A percentile compares a stretch with the other conserved stretches of the same genome.
phyloP scores from a whole-genome alignment of 163 green algal species.

The Coccomyxa subellipsoidea region DNA sequence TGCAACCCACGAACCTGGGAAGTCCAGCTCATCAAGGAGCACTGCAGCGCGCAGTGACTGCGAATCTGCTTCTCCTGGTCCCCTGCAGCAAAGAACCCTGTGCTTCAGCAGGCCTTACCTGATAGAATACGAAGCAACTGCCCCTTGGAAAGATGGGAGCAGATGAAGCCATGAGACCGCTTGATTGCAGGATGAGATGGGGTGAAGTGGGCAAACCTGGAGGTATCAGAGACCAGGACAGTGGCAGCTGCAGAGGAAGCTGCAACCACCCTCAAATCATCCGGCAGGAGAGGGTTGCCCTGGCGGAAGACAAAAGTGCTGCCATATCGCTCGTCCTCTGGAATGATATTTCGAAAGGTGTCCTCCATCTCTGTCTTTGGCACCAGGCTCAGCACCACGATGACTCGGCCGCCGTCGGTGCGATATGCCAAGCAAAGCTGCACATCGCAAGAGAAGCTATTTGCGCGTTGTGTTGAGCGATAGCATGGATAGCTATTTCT shows the following conservation, averaged over 20 bases:
- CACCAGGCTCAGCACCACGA: constrained; percentile 26
- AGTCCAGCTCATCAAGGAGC: constrained; percentile 41
- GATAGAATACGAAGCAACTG: too few relatives aligned
- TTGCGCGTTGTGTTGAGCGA: too few relatives aligned
- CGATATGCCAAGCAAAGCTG: constrained; percentile 22
- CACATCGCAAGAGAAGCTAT: background rate
- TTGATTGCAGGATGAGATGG: too few relatives aligned
- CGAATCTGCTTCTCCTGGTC: constrained; percentile 31
- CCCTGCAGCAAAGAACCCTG: constrained; percentile 1
- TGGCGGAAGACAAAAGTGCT: constrained; percentile 45
- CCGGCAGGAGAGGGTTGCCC: constrained; percentile 40
- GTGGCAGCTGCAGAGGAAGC: constrained; percentile 23
- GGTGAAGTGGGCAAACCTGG: background rate
- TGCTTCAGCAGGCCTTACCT: background rate
- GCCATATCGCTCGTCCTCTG: constrained; percentile 8
- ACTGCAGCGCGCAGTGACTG: constrained; percentile 30
- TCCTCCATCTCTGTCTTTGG: constrained; percentile 40
- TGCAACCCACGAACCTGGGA: background rate
- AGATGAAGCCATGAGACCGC: too few relatives aligned
- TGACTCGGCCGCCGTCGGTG: constrained; percentile 16
- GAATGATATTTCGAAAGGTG: constrained; percentile 27
- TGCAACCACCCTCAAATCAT: constrained; percentile 36
- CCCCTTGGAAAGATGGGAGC: too few relatives aligned
- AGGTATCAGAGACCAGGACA: constrained; percentile 44
- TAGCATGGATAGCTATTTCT: too few relatives aligned